These are phyloP conservation scores for Penicillium vulpinum DNA, from an alignment of 2,329 filamentous ascomycete species.

Conservation along the genomic window DNA sequence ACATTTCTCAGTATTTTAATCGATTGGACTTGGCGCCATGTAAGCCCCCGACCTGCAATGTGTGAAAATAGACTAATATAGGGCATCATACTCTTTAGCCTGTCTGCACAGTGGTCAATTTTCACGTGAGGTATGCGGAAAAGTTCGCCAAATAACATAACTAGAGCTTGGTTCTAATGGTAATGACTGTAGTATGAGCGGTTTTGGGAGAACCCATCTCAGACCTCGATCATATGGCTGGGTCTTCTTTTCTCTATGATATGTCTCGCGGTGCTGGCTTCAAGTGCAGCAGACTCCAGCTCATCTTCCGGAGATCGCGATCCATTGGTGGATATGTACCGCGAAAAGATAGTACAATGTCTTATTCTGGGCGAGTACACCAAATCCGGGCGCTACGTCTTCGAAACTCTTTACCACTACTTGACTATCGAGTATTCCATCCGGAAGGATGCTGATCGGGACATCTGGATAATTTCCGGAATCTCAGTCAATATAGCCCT, in stretches of 20 bases:
- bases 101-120: not conserved
- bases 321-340: conserved; percentile 22
- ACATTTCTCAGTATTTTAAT: conserved; percentile 31
- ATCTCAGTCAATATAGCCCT: conserved; percentile 59
- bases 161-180: not conserved
- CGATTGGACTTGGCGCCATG: conserved; percentile 21
- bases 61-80: not conserved
- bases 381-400: conserved; percentile 52
- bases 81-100: not conserved
- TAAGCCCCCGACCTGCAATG: not conserved
- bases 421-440: conserved; percentile 55
- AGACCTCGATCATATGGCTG: conserved; percentile 45
- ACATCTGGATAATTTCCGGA: conserved; percentile 55
- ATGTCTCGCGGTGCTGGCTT: conserved; percentile 23
- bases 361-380: conserved; percentile 57
- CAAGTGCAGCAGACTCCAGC: conserved; percentile 6
- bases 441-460: conserved; percentile 54
- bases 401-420: conserved; percentile 59
- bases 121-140: not conserved
- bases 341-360: conserved; percentile 51
- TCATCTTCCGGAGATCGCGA: conserved; percentile 3
- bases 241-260: conserved; percentile 47
- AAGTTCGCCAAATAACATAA: not conserved
- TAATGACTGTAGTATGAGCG: conserved; percentile 37
- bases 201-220: conserved; percentile 46